phyloP scores from a whole-genome alignment of 2,329 filamentous ascomycete genomes.

The Penicillium sp. region DNA sequence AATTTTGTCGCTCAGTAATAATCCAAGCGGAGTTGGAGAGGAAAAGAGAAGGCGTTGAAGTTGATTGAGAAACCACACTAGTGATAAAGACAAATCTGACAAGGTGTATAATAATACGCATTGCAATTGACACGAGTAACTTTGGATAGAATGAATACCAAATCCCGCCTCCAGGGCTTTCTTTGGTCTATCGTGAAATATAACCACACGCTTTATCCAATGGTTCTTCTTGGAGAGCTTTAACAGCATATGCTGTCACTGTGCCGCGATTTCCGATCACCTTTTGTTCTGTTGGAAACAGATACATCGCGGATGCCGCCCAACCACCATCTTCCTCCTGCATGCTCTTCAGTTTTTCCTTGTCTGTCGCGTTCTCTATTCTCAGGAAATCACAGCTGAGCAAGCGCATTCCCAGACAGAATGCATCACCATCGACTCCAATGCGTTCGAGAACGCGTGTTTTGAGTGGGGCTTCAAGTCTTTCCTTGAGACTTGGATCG shows the following conservation, averaged over 20 bases:
- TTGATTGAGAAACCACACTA: no score
- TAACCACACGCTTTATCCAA: no score
- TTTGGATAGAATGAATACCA: no score
- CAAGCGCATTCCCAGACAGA: neutral
- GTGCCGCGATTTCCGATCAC: neutral
- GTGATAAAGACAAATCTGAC: no score
- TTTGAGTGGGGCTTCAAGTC: neutral
- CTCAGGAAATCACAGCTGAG: neutral
- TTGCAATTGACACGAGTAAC: no score
- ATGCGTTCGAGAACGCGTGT: neutral
- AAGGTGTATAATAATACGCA: no score
- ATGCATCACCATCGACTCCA: neutral
- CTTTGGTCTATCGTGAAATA: no score
- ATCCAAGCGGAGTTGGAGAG: no score
- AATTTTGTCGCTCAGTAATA: no score
- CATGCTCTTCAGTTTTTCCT: neutral
- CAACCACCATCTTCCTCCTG: constrained; percentile 1
- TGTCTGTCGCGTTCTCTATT: neutral
- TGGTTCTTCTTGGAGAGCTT: neutral
- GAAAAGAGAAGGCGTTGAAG: no score
- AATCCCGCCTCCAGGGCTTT: no score
- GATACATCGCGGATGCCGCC: neutral
- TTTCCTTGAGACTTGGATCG: constrained; percentile 21
- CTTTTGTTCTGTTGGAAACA: neutral
- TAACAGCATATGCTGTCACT: neutral